Base-by-base conservation (phyloP, 495 filamentous ascomycete species). In the Penicillium alfredii region DNA sequence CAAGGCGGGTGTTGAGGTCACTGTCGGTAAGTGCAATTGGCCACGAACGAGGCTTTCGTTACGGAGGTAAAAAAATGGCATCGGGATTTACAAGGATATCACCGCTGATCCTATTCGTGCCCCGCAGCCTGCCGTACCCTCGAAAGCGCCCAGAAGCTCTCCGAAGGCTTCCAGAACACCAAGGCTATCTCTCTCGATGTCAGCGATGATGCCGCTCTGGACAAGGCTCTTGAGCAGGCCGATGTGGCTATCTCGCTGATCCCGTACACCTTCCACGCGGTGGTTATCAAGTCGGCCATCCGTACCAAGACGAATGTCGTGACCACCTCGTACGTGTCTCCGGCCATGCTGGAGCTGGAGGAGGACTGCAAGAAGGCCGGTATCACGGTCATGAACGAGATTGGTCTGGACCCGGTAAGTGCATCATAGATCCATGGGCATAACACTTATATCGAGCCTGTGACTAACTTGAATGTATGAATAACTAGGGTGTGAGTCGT, bases 381-480 rank as follows among this genome's bases (percentile, higher is more conserved):
- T 31, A 97, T 98, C 50, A 94, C 88, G 0, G 88, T 98, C 40
- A 84, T 98, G 84, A 96, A 98, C 57, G 92, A 98, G 76, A 94
- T 96, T 57, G 89, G 90, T 38, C 61, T 94, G 29, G 80, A 72
- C 63, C 23, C 42, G 53, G 71, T 74, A n/a, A n/a, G n/a, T n/a
- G n/a, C n/a, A n/a, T n/a, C n/a, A n/a, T n/a, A n/a, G n/a, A n/a
- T n/a, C n/a, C n/a, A n/a, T n/a, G n/a, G n/a, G n/a, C n/a, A n/a
- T n/a, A n/a, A n/a, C n/a, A n/a, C n/a, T n/a, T n/a, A n/a, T n/a
- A n/a, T n/a, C n/a, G n/a, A n/a, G n/a, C n/a, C n/a, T n/a, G n/a
- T n/a, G n/a, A n/a, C n/a, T n/a, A n/a, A n/a, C n/a, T n/a, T n/a
- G n/a, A n/a, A n/a, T n/a, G n/a, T n/a, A n/a, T n/a, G n/a, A n/a